Base-by-base conservation (phyloP, 2,329 filamentous ascomycete genomes). In the Drechslerella coelobrocha region DNA sequence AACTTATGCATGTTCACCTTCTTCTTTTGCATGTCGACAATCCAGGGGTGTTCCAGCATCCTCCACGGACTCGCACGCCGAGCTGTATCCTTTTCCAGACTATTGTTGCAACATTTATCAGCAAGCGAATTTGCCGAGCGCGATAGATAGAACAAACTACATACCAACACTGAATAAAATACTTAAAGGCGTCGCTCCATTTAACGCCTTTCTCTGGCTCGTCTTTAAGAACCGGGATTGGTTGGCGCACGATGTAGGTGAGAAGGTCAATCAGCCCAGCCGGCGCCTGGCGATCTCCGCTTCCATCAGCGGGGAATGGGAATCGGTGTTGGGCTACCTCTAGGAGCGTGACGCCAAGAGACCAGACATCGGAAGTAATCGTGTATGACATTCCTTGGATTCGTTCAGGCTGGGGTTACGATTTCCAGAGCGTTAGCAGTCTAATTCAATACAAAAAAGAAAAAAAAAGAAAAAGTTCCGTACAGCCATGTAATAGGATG, bases 251-350 rank as follows among this genome's bases (percentile, higher is more conserved):
- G 78, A 99, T 99, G 78, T 97, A 99, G 10, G 94, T 99, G 72
- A 99, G 83, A 9, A 99, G 84, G 78, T 99, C 94, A 75, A 99
- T 97, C 72, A 97, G 82, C 8, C 92, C 92, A 39, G 94, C 93
- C 72, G 89, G 87, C 14, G 93, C 93, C 78, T 96, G 92, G 41
- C 66, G 41, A 43, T 73, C 73, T 21, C 74, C 73, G 19, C 72
- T 75, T 57, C 93, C 93, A 77, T 97, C 94, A 6, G 93, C 93
- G 1, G 93, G 93, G 85, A 99, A 99, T 1, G 94, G 94, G 82
- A 99, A 99, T 60, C 94, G 88, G 80, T 99, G 92, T 78, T 99
- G 94, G 39, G 94, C 94, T n/a, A 99, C 94, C 81, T 99, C 94
- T n/a, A 99, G 87, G 53, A 99, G 81, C 1, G 94, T 97, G 59